Evolutionary conservation across 2,329 filamentous ascomycete species (phyloP), one percentile per base, ranked within the genome.

Genomic region (Aureobasidium sp.): DNA sequence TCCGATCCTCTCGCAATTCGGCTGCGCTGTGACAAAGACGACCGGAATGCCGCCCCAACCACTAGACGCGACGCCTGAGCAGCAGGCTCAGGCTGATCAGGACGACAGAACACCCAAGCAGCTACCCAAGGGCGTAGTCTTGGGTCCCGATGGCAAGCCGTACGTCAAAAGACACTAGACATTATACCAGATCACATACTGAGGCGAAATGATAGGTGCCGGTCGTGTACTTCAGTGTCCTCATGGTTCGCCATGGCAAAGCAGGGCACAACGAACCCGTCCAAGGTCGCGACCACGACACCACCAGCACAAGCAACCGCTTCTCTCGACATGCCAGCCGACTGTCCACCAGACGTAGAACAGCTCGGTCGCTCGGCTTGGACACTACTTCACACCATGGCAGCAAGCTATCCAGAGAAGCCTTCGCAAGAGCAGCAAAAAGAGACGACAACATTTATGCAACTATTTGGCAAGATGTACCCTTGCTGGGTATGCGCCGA

Each of bases 401-500:
- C 93, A 15, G 94, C 92, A 0, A 85, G 85, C 15, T 99, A 97
- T 74, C 94, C 94, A 0, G 79, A 82, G 8, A 75, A 73, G 8
- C 91, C 94, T 0, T 84, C 87, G 0, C 74, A 79, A 0, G 74
- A 79, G 10, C 84, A 96, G 68, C 91, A 97, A 72, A 77, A 78
- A 34, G 88, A 97, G 68, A 87, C 95, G 68, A 80, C 81, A 62
- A 81, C 84, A 57, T 97, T 99, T 76, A 81, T 99, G 69, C 78
- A 79, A 27, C 80, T 92, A 2, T 96, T 99, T 73, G 87, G 89
- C 29, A 88, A 88, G 67, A 76, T 97, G 24, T 99, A 99, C 72
- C 94, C 94, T 4, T 99, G 94, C 79, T 96, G 92, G 91, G 84
- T 89, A 3, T 99, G 94, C 75, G 94, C 92, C 37, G 88, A 93